phyloP scores from a whole-genome alignment of 2,329 filamentous ascomycete species.

The Paecilomyces niveus region DNA sequence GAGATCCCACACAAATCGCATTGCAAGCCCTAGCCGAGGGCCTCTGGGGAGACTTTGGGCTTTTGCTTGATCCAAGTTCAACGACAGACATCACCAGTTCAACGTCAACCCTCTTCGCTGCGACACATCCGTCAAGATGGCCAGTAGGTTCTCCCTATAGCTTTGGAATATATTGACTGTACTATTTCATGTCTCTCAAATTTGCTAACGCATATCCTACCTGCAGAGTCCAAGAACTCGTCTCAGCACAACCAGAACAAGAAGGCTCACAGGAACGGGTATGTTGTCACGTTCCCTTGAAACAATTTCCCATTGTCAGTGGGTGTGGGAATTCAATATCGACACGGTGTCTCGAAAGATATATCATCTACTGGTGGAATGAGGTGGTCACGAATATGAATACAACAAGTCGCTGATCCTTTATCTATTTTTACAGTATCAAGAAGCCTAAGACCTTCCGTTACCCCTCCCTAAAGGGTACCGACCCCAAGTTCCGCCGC shows the following conservation, averaged over 20 bases:
- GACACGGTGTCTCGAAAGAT: background rate
- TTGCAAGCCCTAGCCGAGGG: conserved; percentile 28
- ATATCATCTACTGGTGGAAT: background rate
- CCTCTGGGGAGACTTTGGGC: conserved; percentile 15
- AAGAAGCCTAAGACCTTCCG: conserved; percentile 99
- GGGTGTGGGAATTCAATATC: background rate
- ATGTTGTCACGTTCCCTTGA: conserved; percentile 36
- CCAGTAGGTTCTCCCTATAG: conserved; percentile 31
- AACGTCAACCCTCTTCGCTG: conserved; percentile 30
- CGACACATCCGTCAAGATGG: conserved; percentile 41
- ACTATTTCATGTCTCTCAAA: background rate
- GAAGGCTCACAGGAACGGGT: conserved; percentile 99
- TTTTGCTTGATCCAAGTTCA: conserved; percentile 25
- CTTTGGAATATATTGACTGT: background rate
- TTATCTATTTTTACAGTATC: conserved; percentile 58
- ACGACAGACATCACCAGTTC: conserved; percentile 23
- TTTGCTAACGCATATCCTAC: conserved; percentile 4
- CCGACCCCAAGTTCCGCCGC: conserved; percentile 99
- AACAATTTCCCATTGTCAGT: background rate
- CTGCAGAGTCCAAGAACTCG: conserved; percentile 97
- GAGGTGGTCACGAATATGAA: background rate
- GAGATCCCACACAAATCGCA: conserved; percentile 33
- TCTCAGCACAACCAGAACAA: conserved; percentile 97
- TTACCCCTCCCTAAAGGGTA: conserved; percentile 98
- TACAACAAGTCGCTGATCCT: conserved; percentile 1